Conservation (phyloP, 345 rosid genomes). For the Eucalyptus dawsonii region DNA sequence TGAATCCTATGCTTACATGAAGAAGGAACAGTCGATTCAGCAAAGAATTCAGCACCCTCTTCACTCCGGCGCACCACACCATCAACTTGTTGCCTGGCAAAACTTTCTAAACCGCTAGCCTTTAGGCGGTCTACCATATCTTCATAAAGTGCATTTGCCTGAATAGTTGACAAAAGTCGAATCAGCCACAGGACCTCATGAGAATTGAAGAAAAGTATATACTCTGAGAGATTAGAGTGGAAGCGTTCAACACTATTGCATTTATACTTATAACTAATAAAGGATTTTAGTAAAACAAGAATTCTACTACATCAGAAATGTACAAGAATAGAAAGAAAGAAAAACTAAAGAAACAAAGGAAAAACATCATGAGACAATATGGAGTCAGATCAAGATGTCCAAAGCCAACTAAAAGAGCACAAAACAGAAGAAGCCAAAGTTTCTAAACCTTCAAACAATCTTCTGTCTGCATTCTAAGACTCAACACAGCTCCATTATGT, state of each 20-base stretch:
- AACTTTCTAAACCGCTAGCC: slow-evolving; percentile 83
- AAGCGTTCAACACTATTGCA: background rate
- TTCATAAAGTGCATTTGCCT: slow-evolving; percentile 90
- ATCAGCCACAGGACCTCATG: background rate
- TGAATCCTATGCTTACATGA: slow-evolving; percentile 60
- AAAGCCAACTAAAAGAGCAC: background rate
- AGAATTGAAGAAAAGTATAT: background rate
- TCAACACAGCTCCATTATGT: background rate
- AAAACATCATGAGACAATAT: background rate
- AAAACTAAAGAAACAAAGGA: background rate
- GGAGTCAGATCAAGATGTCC: background rate
- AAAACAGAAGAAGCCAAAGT: background rate
- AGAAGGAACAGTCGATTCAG: slow-evolving; percentile 66
- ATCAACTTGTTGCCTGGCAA: slow-evolving; percentile 90
- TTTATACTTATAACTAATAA: background rate
- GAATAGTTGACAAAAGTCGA: background rate
- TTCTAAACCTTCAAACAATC: background rate
- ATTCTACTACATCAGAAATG: background rate
- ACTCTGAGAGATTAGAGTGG: background rate
- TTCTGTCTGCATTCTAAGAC: background rate
- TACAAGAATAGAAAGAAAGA: background rate
- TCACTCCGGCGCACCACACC: slow-evolving; percentile 87
- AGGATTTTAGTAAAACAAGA: background rate
- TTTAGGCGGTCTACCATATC: slow-evolving; percentile 77
- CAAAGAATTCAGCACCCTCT: slow-evolving; percentile 82